These are phyloP conservation scores for Panellus pusillus DNA, from an alignment of 768 basidiomycete species.

Conservation along the genomic window DNA sequence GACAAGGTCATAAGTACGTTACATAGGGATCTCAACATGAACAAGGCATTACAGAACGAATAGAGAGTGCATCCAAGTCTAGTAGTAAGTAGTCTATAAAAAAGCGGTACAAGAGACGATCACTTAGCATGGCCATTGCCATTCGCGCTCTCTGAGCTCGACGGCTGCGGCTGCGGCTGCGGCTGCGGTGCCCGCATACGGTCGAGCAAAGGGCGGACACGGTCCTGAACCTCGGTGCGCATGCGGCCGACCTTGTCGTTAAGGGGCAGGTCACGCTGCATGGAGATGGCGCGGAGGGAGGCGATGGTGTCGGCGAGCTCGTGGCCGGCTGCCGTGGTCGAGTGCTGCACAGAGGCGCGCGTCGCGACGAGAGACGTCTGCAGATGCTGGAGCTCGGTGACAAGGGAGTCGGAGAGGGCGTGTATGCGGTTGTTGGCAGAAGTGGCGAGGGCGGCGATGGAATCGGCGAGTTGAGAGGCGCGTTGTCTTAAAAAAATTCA, in stretches of 20 bases:
- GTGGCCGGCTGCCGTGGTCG: conserved; percentile 43
- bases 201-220: conserved; percentile 63
- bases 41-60: too few relatives aligned
- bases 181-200: background rate
- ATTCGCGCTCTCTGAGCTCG: background rate
- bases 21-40: too few relatives aligned
- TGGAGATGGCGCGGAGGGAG: conserved; percentile 56
- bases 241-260: conserved; percentile 64
- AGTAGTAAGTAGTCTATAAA: background rate
- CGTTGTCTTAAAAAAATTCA: conserved; percentile 51
- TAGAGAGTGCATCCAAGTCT: background rate
- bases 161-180: background rate
- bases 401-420: conserved; percentile 63
- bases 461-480: conserved; percentile 66
- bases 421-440: conserved; percentile 59
- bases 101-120: background rate
- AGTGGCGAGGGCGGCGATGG: conserved; percentile 56
- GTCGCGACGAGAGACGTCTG: conserved; percentile 57
- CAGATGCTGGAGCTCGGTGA: conserved; percentile 65
- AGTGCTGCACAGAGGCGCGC: conserved; percentile 39
- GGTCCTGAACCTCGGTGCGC: conserved; percentile 56
- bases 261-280: conserved; percentile 52
- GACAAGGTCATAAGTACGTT: too few relatives aligned
- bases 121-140: conserved; percentile 13
- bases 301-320: conserved; percentile 46